These are phyloP conservation scores for Gardenia jasminoides DNA, from an alignment of 257 asterid genomes.

Conservation along the genomic window DNA sequence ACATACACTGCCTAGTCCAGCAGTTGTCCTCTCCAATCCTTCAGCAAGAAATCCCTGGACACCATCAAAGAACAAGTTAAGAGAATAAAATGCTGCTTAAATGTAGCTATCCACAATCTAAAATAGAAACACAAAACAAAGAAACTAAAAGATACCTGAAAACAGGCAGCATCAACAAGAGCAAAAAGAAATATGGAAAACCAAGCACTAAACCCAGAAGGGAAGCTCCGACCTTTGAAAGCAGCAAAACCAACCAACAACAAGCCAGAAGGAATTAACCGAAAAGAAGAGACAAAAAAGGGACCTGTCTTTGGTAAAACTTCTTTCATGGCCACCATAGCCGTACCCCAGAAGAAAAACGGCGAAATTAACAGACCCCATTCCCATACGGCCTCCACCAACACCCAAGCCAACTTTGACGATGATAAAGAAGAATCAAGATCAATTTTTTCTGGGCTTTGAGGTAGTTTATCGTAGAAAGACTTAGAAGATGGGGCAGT, in stretches of 20 bases:
- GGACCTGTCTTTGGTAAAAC: slow-evolving; percentile 88
- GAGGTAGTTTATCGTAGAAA: slow-evolving; percentile 28
- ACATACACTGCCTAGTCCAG: slow-evolving; percentile 98
- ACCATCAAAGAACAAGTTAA: slow-evolving; percentile 25
- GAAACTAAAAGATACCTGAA: slow-evolving; percentile 61
- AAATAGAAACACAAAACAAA: neutral
- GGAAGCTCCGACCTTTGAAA: slow-evolving; percentile 58
- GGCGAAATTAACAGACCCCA: slow-evolving; percentile 86
- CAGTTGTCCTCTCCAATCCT: slow-evolving; percentile 93
- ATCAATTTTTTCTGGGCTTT: slow-evolving; percentile 24
- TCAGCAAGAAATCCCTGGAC: slow-evolving; percentile 94
- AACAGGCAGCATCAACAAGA: slow-evolving; percentile 82
- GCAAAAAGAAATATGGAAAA: slow-evolving; percentile 71
- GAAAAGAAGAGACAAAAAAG: slow-evolving; percentile 75
- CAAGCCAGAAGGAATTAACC: slow-evolving; percentile 90
- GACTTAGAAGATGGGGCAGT: slow-evolving; percentile 12
- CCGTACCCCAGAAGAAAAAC: slow-evolving; percentile 99
- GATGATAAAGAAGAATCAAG: slow-evolving; percentile 19
- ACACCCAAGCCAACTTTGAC: slow-evolving; percentile 29
- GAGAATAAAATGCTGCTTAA: neutral
- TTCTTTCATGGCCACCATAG: slow-evolving; percentile 99
- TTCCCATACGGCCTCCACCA: slow-evolving; percentile 47
- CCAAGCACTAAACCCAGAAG: slow-evolving; percentile 88
- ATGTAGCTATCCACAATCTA: neutral
- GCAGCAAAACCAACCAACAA: slow-evolving; percentile 74